Evolutionary conservation across 768 basidiomycete genomes (phyloP).

Genomic region (Gymnopilus junonius): DNA sequence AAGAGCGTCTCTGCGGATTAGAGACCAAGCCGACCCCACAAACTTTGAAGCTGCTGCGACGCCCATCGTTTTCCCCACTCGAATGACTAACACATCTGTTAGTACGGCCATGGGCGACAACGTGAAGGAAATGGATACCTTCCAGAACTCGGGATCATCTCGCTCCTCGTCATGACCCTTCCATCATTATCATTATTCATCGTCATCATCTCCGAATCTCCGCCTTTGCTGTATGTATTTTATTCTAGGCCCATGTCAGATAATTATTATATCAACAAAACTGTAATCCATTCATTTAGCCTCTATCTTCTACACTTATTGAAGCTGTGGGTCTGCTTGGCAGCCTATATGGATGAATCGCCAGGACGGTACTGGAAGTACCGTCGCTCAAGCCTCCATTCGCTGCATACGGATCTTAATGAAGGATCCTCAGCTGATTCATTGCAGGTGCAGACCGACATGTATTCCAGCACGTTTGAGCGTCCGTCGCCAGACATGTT

Average conservation of each 20-base stretch:
- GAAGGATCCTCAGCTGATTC: no score
- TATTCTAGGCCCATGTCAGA: not conserved
- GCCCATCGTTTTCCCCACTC: constrained; percentile 10
- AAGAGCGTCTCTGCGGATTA: constrained; percentile 4
- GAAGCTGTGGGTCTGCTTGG: no score
- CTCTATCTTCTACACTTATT: no score
- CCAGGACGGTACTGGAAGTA: no score
- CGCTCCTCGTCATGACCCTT: not conserved
- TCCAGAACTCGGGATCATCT: not conserved
- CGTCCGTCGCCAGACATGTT: no score
- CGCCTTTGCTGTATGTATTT: not conserved
- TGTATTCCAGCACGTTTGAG: no score
- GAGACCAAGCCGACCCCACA: constrained; percentile 14
- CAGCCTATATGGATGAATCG: no score
- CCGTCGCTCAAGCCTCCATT: no score
- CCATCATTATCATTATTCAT: not conserved
- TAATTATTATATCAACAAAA: not conserved
- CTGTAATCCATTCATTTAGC: not conserved
- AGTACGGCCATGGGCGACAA: not conserved
- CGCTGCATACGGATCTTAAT: no score
- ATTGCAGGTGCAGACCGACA: no score
- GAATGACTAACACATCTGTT: not conserved
- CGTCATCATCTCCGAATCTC: not conserved
- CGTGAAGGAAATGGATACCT: constrained; percentile 5
- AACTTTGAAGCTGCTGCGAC: constrained; percentile 1